Conservation (phyloP, 2,329 filamentous ascomycete genomes). For the Fonsecaea monophora region DNA sequence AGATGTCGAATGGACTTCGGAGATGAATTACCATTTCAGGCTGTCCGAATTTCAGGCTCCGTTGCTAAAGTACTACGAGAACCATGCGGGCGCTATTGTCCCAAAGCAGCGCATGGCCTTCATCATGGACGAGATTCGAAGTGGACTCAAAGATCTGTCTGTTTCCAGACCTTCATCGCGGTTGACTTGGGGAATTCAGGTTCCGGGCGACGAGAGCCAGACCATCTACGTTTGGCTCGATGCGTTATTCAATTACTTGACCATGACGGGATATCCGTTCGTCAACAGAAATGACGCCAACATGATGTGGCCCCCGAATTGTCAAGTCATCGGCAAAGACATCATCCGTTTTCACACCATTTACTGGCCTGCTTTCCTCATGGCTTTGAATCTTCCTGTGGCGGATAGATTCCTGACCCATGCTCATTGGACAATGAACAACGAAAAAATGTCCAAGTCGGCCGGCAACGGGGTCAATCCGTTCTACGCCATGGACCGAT, state of each 20-base stretch:
- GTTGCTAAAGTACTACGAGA: conserved; percentile 78
- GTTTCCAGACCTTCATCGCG: conserved; percentile 81
- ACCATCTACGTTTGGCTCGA: conserved; percentile 99
- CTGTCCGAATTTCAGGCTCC: conserved; percentile 81
- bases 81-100: conserved; percentile 78
- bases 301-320: conserved; percentile 84
- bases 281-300: conserved; percentile 68
- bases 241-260: conserved; percentile 91
- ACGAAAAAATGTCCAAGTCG: conserved; percentile 95
- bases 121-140: conserved; percentile 76
- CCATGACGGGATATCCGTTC: conserved; percentile 80
- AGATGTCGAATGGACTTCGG: conserved; percentile 92
- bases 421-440: conserved; percentile 92
- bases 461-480: conserved; percentile 95
- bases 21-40: conserved; percentile 93
- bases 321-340: conserved; percentile 95
- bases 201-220: conserved; percentile 81
- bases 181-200: conserved; percentile 84
- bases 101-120: conserved; percentile 77
- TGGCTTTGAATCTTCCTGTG: conserved; percentile 80
- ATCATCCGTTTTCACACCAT: conserved; percentile 94
- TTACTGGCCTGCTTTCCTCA: conserved; percentile 96
- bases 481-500: conserved; percentile 86
- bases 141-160: conserved; percentile 84
- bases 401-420: conserved; percentile 85